Conservation (phyloP, 2,329 filamentous ascomycete species). For the Lachnellula suecica region DNA sequence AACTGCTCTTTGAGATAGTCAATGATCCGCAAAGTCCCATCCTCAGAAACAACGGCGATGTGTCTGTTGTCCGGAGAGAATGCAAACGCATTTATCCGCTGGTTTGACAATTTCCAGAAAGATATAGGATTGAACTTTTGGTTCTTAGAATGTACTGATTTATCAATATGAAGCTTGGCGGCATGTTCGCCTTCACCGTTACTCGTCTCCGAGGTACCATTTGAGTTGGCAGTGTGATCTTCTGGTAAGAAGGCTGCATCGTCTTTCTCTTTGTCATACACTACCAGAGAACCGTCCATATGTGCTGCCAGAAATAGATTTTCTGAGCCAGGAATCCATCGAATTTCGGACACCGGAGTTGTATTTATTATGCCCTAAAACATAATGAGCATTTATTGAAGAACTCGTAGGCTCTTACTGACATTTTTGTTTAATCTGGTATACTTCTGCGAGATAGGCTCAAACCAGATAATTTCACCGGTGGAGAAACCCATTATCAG, state of each 20-base stretch:
- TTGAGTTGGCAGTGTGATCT: conserved; percentile 43
- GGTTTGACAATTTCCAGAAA: conserved; percentile 88
- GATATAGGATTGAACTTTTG: conserved; percentile 93
- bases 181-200: conserved; percentile 31
- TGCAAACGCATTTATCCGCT: conserved; percentile 84
- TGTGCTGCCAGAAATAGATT: conserved; percentile 90
- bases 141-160: conserved; percentile 90
- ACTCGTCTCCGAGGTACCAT: conserved; percentile 29
- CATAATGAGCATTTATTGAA: conserved; percentile 12
- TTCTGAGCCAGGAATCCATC: conserved; percentile 93
- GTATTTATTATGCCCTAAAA: conserved; percentile 80
- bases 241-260: conserved; percentile 78
- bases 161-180: conserved; percentile 69
- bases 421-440: conserved; percentile 95
- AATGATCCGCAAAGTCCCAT: conserved; percentile 84
- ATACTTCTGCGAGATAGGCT: conserved; percentile 94
- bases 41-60: conserved; percentile 86
- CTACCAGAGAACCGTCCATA: conserved; percentile 84
- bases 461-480: conserved; percentile 97
- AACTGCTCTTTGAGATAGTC: conserved; percentile 90
- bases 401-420: conserved; percentile 29
- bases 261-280: conserved; percentile 98
- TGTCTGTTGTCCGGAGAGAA: conserved; percentile 90
- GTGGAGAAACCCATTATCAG: conserved; percentile 95
- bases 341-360: conserved; percentile 81